A percentile compares a stretch with the other conserved stretches of the same genome.
Evolutionary conservation across 2,329 filamentous ascomycete species (phyloP).

Genomic region (Penicillium sp.): DNA sequence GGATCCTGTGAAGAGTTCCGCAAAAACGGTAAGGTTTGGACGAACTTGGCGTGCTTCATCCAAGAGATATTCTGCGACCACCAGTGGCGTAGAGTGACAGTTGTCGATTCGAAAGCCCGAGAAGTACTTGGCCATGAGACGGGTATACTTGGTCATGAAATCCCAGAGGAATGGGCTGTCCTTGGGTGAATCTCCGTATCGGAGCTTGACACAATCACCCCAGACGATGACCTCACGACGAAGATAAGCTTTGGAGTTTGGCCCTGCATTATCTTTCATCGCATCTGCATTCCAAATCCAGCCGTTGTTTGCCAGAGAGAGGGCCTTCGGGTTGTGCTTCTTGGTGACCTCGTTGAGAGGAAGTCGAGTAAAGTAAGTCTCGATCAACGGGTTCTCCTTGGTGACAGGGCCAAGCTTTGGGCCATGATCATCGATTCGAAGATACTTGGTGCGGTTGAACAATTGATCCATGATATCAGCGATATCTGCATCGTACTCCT

Average conservation of each 20-base stretch:
- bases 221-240: constrained; percentile 94
- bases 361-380: constrained; percentile 91
- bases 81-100: constrained; percentile 92
- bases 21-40: constrained; percentile 86
- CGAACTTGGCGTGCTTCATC: constrained; percentile 88
- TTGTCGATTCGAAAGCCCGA: constrained; percentile 96
- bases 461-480: constrained; percentile 85
- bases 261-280: constrained; percentile 88
- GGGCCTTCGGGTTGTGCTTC: constrained; percentile 71
- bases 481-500: constrained; percentile 84
- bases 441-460: constrained; percentile 92
- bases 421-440: constrained; percentile 87
- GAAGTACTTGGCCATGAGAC: constrained; percentile 91
- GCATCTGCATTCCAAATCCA: constrained; percentile 99
- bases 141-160: constrained; percentile 90
- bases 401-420: constrained; percentile 82
- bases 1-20: constrained; percentile 92
- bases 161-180: constrained; percentile 96
- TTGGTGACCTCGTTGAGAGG: constrained; percentile 75
- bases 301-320: constrained; percentile 90
- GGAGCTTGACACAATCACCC: constrained; percentile 97
- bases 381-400: constrained; percentile 76
- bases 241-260: constrained; percentile 88
- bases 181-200: constrained; percentile 76
- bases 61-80: constrained; percentile 91